Evolutionary conservation across 768 basidiomycete genomes (phyloP).

Genomic region (Neoboletus subvelutipes): DNA sequence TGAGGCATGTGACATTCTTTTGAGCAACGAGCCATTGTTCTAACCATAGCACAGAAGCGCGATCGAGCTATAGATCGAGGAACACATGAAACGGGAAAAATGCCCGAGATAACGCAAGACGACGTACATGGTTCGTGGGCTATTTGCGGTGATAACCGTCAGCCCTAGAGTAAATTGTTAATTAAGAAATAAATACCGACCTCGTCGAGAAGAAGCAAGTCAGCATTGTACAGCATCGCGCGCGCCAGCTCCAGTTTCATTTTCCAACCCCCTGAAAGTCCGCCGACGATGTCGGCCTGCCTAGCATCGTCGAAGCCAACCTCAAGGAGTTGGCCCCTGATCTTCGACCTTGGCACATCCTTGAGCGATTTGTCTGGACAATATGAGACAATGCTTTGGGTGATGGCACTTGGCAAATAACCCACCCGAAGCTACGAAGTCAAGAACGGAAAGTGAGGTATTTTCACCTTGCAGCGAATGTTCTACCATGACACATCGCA

Average conservation of each 20-base stretch:
- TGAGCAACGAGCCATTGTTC: conserved; percentile 84
- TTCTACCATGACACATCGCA: conserved; percentile 95
- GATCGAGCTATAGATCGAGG: conserved; percentile 58
- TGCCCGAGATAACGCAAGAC: conserved; percentile 15
- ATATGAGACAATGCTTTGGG: conserved; percentile 1
- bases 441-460: conserved; percentile 73
- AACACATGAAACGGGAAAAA: conserved; percentile 14
- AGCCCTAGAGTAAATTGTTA: conserved; percentile 18
- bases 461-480: conserved; percentile 96
- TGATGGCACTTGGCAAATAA: conserved; percentile 12
- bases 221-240: conserved; percentile 96
- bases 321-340: conserved; percentile 75
- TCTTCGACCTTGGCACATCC: conserved; percentile 61
- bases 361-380: conserved; percentile 65
- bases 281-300: conserved; percentile 83
- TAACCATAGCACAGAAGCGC: conserved; percentile 86
- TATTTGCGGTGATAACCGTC: conserved; percentile 37
- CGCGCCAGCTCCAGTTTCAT: conserved; percentile 97
- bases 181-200: conserved; percentile 37
- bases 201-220: conserved; percentile 83
- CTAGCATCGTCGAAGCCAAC: conserved; percentile 90
- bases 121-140: conserved; percentile 88
- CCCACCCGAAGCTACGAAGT: conserved; percentile 86
- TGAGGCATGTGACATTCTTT: conserved; percentile 83
- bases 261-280: conserved; percentile 97